Conservation (phyloP, 2,329 filamentous ascomycete genomes). For the Rutstroemia sp. region DNA sequence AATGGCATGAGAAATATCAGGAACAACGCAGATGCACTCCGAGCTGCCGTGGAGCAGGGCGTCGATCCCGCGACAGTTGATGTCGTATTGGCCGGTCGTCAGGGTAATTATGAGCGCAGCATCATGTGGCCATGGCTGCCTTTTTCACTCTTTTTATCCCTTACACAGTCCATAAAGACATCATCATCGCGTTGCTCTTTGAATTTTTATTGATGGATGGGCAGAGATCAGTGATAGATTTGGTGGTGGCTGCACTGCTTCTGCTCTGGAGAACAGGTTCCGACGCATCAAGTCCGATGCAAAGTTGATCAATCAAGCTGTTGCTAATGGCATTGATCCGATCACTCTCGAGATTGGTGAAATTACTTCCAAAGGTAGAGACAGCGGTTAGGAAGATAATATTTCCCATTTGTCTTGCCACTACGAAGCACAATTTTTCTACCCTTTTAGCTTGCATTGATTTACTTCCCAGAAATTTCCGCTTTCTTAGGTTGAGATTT, state of each 20-base stretch:
- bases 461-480: not conserved
- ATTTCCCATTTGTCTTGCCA: not conserved
- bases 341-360: constrained; percentile 27
- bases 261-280: constrained; percentile 34
- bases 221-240: constrained; percentile 18
- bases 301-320: constrained; percentile 29
- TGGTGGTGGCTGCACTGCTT: constrained; percentile 30
- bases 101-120: constrained; percentile 13
- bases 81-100: constrained; percentile 8
- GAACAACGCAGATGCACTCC: constrained; percentile 14
- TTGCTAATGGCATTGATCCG: constrained; percentile 30
- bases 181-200: not conserved
- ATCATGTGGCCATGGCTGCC: not conserved
- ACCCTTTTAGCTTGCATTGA: not conserved
- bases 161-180: not conserved
- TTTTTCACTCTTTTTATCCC: not conserved
- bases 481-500: not conserved
- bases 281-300: constrained; percentile 34
- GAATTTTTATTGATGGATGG: constrained; percentile 15
- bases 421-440: constrained; percentile 4
- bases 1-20: constrained; percentile 16
- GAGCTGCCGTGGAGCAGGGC: constrained; percentile 18
- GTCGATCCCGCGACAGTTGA: constrained; percentile 17
- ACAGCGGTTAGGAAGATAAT: not conserved
- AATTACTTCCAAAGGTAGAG: no score